phyloP scores from a whole-genome alignment of 495 filamentous ascomycete species.

The Xylaria cubensis region DNA sequence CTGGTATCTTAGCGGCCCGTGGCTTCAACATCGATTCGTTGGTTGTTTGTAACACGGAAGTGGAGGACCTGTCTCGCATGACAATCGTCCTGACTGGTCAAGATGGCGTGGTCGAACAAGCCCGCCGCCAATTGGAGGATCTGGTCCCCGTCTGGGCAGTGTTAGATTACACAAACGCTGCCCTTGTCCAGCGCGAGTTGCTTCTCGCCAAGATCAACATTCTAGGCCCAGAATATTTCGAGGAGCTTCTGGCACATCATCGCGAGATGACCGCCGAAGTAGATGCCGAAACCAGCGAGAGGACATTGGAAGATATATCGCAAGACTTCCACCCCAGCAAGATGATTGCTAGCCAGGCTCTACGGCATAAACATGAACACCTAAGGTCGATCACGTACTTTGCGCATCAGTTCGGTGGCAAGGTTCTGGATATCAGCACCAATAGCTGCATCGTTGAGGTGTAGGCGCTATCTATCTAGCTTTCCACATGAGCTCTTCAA shows the following conservation, averaged over 20 bases:
- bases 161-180: slow-evolving; percentile 89
- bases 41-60: slow-evolving; percentile 96
- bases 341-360: slow-evolving; percentile 81
- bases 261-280: slow-evolving; percentile 66
- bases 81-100: slow-evolving; percentile 96
- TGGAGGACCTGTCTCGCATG: slow-evolving; percentile 97
- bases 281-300: slow-evolving; percentile 44
- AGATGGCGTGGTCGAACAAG: slow-evolving; percentile 97
- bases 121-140: slow-evolving; percentile 92
- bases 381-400: slow-evolving; percentile 92
- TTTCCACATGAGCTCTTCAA: slow-evolving; percentile 14
- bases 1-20: slow-evolving; percentile 92
- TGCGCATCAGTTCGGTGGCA: slow-evolving; percentile 96
- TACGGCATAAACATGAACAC: slow-evolving; percentile 97
- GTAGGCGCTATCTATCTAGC: slow-evolving; percentile 59
- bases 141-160: slow-evolving; percentile 98
- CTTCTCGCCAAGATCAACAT: slow-evolving; percentile 97
- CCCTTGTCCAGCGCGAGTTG: slow-evolving; percentile 94
- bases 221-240: slow-evolving; percentile 95
- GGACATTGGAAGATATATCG: slow-evolving; percentile 48
- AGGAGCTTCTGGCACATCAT: slow-evolving; percentile 94
- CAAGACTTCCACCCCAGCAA: slow-evolving; percentile 85
- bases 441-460: slow-evolving; percentile 98
- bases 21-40: slow-evolving; percentile 99
- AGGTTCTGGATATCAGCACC: slow-evolving; percentile 95